Conservation (phyloP, 306 rosid species). For the Senna siamea region DNA sequence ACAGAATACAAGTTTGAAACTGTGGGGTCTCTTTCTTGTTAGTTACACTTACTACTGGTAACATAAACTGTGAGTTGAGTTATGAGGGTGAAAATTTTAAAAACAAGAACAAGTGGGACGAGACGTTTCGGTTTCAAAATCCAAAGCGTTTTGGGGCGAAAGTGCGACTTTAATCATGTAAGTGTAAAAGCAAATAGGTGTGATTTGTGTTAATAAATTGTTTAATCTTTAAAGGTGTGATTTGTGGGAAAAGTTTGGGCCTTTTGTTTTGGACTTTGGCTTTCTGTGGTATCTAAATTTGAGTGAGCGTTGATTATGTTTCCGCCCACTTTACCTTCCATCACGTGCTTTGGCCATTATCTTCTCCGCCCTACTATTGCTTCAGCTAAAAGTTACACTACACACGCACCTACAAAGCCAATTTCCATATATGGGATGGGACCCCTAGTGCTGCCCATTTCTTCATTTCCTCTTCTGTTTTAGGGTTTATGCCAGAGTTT, state of each 20-base stretch:
- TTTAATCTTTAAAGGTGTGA: no score
- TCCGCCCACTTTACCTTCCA: slow-evolving; percentile 25
- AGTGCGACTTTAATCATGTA: neutral
- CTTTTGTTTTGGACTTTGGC: neutral
- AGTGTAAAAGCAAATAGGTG: neutral
- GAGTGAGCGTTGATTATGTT: slow-evolving; percentile 23
- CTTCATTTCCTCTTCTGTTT: neutral
- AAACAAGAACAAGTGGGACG: neutral
- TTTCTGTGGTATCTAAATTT: neutral
- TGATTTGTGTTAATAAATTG: no score
- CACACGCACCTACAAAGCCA: neutral
- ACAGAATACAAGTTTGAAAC: neutral
- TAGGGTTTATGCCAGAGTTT: no score
- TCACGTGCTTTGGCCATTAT: neutral
- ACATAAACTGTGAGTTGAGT: no score
- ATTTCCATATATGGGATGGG: neutral
- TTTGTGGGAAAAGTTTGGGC: neutral
- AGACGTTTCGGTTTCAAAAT: neutral
- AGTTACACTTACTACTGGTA: no score
- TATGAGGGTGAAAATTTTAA: no score
- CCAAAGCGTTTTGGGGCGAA: neutral
- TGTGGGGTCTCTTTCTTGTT: neutral
- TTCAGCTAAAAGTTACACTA: neutral
- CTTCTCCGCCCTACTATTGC: neutral
- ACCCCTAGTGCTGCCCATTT: neutral